These are phyloP conservation scores for Trametes sp. DNA, from an alignment of 1,284 basidiomycete species.

Conservation along the genomic window DNA sequence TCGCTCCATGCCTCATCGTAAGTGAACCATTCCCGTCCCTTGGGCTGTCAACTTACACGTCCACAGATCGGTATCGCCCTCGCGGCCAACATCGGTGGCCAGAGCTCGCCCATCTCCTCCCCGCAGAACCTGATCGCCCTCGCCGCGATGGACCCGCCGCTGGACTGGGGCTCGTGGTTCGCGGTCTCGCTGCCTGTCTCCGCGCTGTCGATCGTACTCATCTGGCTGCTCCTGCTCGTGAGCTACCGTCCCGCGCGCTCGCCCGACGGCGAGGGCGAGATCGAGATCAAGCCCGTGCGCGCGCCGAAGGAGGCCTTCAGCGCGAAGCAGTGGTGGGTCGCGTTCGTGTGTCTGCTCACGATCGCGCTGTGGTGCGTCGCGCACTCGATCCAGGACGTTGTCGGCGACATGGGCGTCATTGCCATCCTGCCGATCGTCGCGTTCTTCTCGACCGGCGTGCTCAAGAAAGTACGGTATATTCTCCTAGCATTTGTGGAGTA, in stretches of 20 bases:
- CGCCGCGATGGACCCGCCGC: conserved; percentile 83
- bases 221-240: conserved; percentile 91
- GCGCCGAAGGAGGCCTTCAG: conserved; percentile 85
- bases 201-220: conserved; percentile 82
- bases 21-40: conserved; percentile 41
- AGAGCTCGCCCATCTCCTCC: conserved; percentile 93
- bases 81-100: conserved; percentile 98
- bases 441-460: conserved; percentile 94
- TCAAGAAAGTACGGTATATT: conserved; percentile 80
- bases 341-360: conserved; percentile 84
- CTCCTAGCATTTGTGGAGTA: no score
- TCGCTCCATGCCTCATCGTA: conserved; percentile 92
- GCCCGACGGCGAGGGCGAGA: conserved; percentile 79
- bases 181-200: conserved; percentile 94
- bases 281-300: conserved; percentile 85
- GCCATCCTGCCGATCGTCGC: conserved; percentile 93
- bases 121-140: conserved; percentile 98
- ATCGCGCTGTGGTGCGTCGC: conserved; percentile 94
- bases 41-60: not conserved
- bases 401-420: conserved; percentile 98
- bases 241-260: conserved; percentile 79
- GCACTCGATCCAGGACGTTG: conserved; percentile 76
- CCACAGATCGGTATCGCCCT: conserved; percentile 92
- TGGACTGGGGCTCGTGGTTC: conserved; percentile 96
- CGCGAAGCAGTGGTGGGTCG: conserved; percentile 90